phyloP scores from a whole-genome alignment of 345 rosid genomes.

The Psidium friedrichsthalianum region DNA sequence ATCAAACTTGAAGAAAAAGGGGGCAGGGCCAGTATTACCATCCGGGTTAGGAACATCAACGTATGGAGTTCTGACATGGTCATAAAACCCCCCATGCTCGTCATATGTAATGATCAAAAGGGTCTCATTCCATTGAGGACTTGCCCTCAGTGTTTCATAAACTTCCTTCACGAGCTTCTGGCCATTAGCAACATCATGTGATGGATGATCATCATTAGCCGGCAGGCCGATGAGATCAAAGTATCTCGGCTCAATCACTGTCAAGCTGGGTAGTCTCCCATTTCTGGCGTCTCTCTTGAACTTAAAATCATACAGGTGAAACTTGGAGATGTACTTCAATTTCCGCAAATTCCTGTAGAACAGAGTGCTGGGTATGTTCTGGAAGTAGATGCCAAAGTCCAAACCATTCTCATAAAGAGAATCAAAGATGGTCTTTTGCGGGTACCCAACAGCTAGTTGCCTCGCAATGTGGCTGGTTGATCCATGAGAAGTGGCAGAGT shows the following conservation, averaged over 20 bases:
- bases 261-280: constrained; percentile 67
- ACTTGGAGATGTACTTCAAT: constrained; percentile 56
- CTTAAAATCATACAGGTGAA: constrained; percentile 52
- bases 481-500: constrained; percentile 95
- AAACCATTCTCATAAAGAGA: constrained; percentile 58
- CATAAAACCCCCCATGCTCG: constrained; percentile 95
- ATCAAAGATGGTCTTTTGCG: constrained; percentile 88
- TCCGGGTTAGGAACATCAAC: constrained; percentile 77
- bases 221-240: constrained; percentile 63
- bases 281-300: constrained; percentile 68
- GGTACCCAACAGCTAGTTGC: constrained; percentile 73
- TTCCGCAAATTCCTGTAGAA: constrained; percentile 81
- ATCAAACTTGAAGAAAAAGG: constrained; percentile 86
- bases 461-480: constrained; percentile 76
- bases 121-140: constrained; percentile 96
- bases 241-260: constrained; percentile 86
- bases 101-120: constrained; percentile 79
- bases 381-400: constrained; percentile 73
- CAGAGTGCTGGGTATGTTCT: constrained; percentile 68
- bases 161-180: constrained; percentile 86
- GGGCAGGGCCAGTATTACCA: constrained; percentile 95
- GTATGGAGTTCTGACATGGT: constrained; percentile 81
- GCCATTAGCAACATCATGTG: constrained; percentile 92
- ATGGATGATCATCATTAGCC: constrained; percentile 91
- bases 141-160: constrained; percentile 70